Base-by-base conservation (phyloP, 345 rosid genomes). In the Stellera chamaejasme region DNA sequence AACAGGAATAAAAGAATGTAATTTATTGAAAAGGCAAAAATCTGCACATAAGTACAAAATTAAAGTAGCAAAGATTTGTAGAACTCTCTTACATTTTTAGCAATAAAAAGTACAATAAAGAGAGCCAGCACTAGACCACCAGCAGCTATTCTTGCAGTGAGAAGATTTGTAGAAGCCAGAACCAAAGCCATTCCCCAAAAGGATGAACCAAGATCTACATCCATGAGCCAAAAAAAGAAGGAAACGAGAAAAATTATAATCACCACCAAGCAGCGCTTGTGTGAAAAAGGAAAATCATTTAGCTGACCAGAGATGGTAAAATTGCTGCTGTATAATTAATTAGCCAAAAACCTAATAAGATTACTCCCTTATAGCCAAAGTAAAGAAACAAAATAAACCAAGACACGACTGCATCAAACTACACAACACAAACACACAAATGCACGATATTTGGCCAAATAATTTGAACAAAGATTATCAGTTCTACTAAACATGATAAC, bases 151-250 rank as follows among this genome's bases (percentile, higher is more conserved):
- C 97, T 84, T 55, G 99, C 95, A 27, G 96, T 76, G 13, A 76
- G 32, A 27, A 86, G 82, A 77, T 89, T 84, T 56, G 99, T 86
- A 4, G 99, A 89, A 62, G 97, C 94, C 72, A 93, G 96, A 59
- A 93, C 81, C 78, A 93, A 79, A 65, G 76, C 78, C 99, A 93
- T 93, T 67, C 99, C 99, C 99, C 99, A 93, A 75, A 93, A 93
- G 48, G 99, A 93, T 27, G 99, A 93, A 28, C 99, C 99, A 61
- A 93, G 87, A 78, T 93, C 99, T 92, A 79, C 56, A 71, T 27
- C 48, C 23, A 52, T 27, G 27, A 59, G 60, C 23, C 23, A 19
- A 19, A 19, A 19, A 19, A 19, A 19, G 23, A 19, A 32, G 7
- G 44, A 63, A 56, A 26, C 14, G 10, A 12, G 43, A 58, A 23